Evolutionary conservation across 1,284 basidiomycete genomes (phyloP).

Genomic region (Ceratobasidium sp.): DNA sequence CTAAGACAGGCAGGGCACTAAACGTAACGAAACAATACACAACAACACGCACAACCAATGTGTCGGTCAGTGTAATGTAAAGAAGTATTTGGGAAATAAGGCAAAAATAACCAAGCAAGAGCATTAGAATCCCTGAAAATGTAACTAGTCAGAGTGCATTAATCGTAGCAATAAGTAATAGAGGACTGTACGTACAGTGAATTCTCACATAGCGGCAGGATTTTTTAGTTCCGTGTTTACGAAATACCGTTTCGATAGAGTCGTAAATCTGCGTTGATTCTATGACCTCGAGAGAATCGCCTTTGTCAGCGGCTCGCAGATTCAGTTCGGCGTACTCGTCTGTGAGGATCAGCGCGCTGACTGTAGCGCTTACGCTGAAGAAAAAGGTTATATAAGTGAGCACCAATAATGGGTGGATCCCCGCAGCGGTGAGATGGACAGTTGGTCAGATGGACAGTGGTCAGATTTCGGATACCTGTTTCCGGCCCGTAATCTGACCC

Average conservation of each 20-base stretch:
- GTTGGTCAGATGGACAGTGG: no score
- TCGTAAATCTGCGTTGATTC: neutral
- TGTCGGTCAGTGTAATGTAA: neutral
- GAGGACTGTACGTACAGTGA: neutral
- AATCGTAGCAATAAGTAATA: no score
- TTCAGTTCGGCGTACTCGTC: neutral
- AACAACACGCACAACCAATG: neutral
- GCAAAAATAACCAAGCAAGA: neutral
- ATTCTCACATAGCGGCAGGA: neutral
- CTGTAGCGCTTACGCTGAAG: conserved; percentile 27
- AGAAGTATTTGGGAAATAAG: neutral
- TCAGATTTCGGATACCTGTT: no score
- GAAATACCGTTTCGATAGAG: neutral
- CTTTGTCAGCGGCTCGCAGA: neutral
- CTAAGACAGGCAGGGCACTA: no score
- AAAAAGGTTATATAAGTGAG: conserved; percentile 20
- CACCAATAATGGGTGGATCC: no score
- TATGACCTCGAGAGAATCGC: neutral
- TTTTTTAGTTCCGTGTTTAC: neutral
- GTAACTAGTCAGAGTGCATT: no score
- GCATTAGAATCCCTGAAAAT: conserved; percentile 2
- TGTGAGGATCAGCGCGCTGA: conserved; percentile 8
- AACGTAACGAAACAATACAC: neutral
- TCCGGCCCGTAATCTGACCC: no score
- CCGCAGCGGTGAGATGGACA: no score